Evolutionary conservation across 768 basidiomycete species (phyloP).

Genomic region (Omphalotus guepiniiformis): DNA sequence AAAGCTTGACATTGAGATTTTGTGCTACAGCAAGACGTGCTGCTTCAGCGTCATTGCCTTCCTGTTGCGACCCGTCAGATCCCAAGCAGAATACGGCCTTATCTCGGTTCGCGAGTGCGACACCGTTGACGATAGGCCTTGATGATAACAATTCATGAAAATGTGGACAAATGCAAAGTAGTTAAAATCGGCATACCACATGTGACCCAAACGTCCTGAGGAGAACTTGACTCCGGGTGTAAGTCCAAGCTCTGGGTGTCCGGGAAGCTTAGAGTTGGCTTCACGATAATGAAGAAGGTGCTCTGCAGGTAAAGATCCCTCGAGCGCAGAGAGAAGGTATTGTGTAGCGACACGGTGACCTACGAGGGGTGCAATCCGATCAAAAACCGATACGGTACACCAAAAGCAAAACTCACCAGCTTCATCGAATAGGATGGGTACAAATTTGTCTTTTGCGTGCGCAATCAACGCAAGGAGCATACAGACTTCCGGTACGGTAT

Average conservation of each 20-base stretch:
- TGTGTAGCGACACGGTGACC: conserved; percentile 91
- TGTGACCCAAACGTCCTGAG: conserved; percentile 87
- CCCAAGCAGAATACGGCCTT: conserved; percentile 81
- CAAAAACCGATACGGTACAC: not conserved
- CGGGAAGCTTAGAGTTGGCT: conserved; percentile 82
- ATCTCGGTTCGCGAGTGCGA: conserved; percentile 73
- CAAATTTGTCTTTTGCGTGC: conserved; percentile 50
- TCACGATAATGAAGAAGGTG: conserved; percentile 83
- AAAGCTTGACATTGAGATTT: conserved; percentile 74
- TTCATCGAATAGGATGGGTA: conserved; percentile 75
- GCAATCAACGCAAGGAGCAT: conserved; percentile 74
- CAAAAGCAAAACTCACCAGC: conserved; percentile 50
- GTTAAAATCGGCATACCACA: conserved; percentile 58
- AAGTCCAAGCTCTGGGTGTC: conserved; percentile 84
- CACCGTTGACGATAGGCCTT: conserved; percentile 78
- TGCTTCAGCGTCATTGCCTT: conserved; percentile 89
- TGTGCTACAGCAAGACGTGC: conserved; percentile 85
- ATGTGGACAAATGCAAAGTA: not conserved
- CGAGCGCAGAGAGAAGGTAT: conserved; percentile 76
- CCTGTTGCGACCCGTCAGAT: conserved; percentile 89
- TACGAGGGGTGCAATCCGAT: conserved; percentile 21
- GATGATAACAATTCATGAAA: conserved; percentile 2
- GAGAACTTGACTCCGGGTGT: conserved; percentile 94
- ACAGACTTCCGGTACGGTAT: conserved; percentile 83
- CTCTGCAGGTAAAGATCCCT: conserved; percentile 65